Evolutionary conservation across 1,139 yeast genomes (phyloP), one percentile per base, ranked within the genome.

Genomic region (Nakaseomyces delphensis): DNA sequence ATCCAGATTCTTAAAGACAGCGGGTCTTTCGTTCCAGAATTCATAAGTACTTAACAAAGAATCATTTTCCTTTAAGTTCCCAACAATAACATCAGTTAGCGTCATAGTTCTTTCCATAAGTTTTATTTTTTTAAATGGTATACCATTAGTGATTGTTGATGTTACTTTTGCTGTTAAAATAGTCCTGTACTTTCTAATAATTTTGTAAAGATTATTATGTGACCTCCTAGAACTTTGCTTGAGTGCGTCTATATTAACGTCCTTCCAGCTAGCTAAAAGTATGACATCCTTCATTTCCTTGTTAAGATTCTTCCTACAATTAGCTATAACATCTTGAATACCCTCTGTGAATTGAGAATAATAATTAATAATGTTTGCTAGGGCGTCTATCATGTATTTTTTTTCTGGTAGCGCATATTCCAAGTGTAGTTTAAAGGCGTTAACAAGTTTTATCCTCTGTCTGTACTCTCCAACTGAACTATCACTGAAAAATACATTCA

Each of bases 201-300:
- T 63, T 63, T 87, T 91, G 72, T 82, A 91, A 45, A 93, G 76
- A 53, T 72, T 78, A 49, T 79, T 76, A 59, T 93, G 98, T 0
- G 97, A 87, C 43, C 81, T 76, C 51, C 85, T 78, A 3, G 98
- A 91, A 65, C 96, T 85, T 63, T 89, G 96, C 53, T 85, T 86
- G 53, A 93, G 71, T 0, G 98, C 96, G 57, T 83, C 94, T 39
- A 87, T 78, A 56, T 93, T 93, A 10, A 89, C 91, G 64, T 93
- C 99, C 55, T 89, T 87, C 97, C 98, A 93, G 57, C 96, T 84
- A 1, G 97, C 96, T 24, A 93, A 69, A 40, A 86, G 66, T 40
- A 91, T 86, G 4, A 87, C 81, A 47, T 93, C 98, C 36, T 77
- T 71, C 20, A 91, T 75, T 43, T 86, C 91, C 56, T 87, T 89